Evolutionary conservation across 768 basidiomycete species (phyloP), one percentile per base, ranked within the genome.

Genomic region (Pleurotus citrinopileatus): DNA sequence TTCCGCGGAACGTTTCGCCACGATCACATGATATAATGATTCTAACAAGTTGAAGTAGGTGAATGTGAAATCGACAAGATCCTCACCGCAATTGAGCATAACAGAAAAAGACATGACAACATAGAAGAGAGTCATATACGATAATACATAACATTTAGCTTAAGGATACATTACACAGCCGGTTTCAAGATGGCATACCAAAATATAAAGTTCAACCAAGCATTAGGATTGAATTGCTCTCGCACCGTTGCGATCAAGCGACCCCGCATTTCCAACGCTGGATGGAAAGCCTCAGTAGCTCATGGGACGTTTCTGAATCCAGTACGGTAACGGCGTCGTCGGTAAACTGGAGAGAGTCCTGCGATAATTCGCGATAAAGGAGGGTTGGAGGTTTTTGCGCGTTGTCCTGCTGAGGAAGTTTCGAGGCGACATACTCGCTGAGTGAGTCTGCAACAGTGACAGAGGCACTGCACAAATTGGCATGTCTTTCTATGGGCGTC

Each of bases 231-330:
- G n/a, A n/a, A n/a, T n/a, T n/a, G n/a, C n/a, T n/a, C n/a, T n/a
- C n/a, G n/a, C n/a, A n/a, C n/a, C n/a, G n/a, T n/a, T n/a, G n/a
- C n/a, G n/a, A n/a, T n/a, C n/a, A n/a, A n/a, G n/a, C n/a, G n/a
- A n/a, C n/a, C n/a, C n/a, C n/a, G 19, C 34, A 51, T 37, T 51
- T 51, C 48, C 48, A 51, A 12, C 48, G n/a, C 28, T 20, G 34
- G 10, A 51, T 37, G 13, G 29, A 19, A 4, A 51, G 22, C 34
- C 19, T 51, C 19, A 51, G 32, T 26, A 51, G 7, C 20, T 51
- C 48, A 4, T 23, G 15, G 7, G 26, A 44, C 10, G 34, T 22
- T 23, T 51, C 20, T 28, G 32, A 4, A 25, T 51, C 48, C n/a
- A 51, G 20, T 9, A 51, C 48, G 4, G 23, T 25, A 23, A 51